Evolutionary conservation across 176 grass and related monocot genomes (phyloP), one percentile per base, ranked within the genome.

Genomic region (Echinochloa phyllopogon): DNA sequence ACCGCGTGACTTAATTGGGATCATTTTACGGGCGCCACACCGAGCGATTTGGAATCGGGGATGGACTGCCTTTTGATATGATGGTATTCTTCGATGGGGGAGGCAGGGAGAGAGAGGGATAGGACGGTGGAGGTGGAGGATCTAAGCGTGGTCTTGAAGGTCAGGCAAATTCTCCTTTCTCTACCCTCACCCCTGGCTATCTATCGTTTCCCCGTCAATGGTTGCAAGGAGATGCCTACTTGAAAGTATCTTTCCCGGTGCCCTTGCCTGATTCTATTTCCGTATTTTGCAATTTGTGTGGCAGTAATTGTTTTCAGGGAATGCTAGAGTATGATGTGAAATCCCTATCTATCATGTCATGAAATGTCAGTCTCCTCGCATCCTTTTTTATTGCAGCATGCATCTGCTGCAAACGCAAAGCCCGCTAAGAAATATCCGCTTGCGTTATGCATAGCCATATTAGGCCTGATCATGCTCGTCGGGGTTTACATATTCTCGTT

Each of bases 401-500:
- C 40, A 24, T 12, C 57, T 10, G 62, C 23, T 29, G 44, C 64
- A 17, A 84, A 23, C 82, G 70, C 82, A 53, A 99, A 94, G 75
- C 48, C 90, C 25, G 15, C 86, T 11, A 94, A 91, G 88, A 89
- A 87, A 80, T 94, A 92, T 57, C 97, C 90, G 6, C 92, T 92
- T 3, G 56, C 84, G 4, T 92, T 80, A 75, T 89, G 82, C 94
- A 84, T 92, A 64, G 89, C 89, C 52, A 81, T 99, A 38, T 11
- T 99, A 81, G 75, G 88, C 24, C 52, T 99, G 75, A 80, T 89
- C 33, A 85, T 90, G 83, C 84, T 96, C 12, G 90, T 94, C 4
- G 84, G 88, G 0, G 63, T 96, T 25, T 99, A 92, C 80, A 99
- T 99, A 88, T 91, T 74, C 63, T 94, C 86, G 5, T 16, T 99